phyloP scores from a whole-genome alignment of 2,329 filamentous ascomycete species.

The Trichophyton schoenleinii region DNA sequence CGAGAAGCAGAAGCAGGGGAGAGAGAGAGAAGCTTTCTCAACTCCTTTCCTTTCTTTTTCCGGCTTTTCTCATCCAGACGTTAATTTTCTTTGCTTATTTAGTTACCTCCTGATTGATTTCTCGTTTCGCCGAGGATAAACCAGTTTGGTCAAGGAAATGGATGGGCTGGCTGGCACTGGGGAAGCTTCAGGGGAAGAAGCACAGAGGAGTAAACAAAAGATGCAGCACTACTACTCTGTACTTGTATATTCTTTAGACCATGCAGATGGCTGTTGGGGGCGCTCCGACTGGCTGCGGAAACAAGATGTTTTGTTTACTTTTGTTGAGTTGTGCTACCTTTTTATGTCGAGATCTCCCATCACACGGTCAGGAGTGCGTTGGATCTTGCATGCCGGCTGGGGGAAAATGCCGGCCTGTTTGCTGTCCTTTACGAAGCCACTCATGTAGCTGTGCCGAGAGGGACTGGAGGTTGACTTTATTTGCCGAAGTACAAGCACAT shows the following conservation, averaged over 20 bases:
- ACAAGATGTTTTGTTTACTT: background rate
- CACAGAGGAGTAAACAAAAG: too few species aligned
- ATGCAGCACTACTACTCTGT: too few species aligned
- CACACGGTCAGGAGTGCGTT: too few species aligned
- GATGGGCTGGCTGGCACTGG: background rate
- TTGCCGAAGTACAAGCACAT: background rate
- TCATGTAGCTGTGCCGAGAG: background rate
- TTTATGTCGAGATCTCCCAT: too few species aligned
- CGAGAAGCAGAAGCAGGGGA: background rate
- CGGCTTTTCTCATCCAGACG: background rate
- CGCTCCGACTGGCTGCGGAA: slow-evolving; percentile 1
- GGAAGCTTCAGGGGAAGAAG: too few species aligned
- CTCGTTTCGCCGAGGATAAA: slow-evolving; percentile 3
- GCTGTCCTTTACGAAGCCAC: too few species aligned
- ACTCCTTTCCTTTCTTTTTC: background rate
- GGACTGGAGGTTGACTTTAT: background rate
- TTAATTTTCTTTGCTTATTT: background rate
- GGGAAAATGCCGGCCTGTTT: background rate
- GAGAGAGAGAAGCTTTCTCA: background rate
- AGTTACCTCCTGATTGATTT: background rate
- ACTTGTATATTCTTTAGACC: too few species aligned
- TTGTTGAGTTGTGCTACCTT: too few species aligned
- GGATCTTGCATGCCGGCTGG: background rate
- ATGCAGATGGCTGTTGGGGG: background rate
- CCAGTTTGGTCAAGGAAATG: background rate